phyloP scores from a whole-genome alignment of 208 protist species.

The Leishmania lainsoni region DNA sequence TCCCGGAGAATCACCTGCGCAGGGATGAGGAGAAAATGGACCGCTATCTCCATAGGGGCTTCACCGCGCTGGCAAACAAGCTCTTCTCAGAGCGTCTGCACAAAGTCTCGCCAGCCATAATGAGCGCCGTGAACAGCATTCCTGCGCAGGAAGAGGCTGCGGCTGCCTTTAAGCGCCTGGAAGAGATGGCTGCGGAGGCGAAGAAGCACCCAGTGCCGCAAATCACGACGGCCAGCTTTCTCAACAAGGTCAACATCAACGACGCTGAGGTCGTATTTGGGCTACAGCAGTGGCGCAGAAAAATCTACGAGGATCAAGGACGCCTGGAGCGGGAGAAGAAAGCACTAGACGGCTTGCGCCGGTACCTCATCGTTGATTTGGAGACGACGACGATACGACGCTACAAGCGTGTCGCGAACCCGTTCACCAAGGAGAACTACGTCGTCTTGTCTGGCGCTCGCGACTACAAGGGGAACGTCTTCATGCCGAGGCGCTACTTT shows the following conservation, averaged over 20 bases:
- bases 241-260: conserved; percentile 88
- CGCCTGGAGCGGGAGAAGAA: conserved; percentile 77
- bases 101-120: conserved; percentile 75
- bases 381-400: conserved; percentile 89
- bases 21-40: conserved; percentile 76
- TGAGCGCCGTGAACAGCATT: conserved; percentile 78
- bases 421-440: conserved; percentile 90
- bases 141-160: conserved; percentile 57
- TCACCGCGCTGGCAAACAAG: conserved; percentile 86
- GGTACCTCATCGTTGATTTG: conserved; percentile 89
- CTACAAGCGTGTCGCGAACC: conserved; percentile 92
- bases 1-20: conserved; percentile 52
- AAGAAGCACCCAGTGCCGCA: conserved; percentile 66
- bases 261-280: conserved; percentile 90
- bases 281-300: conserved; percentile 87
- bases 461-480: conserved; percentile 90
- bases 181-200: conserved; percentile 44
- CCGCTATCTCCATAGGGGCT: conserved; percentile 74
- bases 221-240: conserved; percentile 69
- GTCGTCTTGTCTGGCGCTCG: conserved; percentile 88
- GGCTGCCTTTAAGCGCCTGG: conserved; percentile 37
- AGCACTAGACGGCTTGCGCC: conserved; percentile 49
- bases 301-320: conserved; percentile 83
- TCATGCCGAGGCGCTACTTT: conserved; percentile 87
- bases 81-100: conserved; percentile 88